Percentiles rank a stretch among this genome's conserved stretches.
phyloP scores from a whole-genome alignment of 495 filamentous ascomycete species.

The Aspergillus egyptiacus region DNA sequence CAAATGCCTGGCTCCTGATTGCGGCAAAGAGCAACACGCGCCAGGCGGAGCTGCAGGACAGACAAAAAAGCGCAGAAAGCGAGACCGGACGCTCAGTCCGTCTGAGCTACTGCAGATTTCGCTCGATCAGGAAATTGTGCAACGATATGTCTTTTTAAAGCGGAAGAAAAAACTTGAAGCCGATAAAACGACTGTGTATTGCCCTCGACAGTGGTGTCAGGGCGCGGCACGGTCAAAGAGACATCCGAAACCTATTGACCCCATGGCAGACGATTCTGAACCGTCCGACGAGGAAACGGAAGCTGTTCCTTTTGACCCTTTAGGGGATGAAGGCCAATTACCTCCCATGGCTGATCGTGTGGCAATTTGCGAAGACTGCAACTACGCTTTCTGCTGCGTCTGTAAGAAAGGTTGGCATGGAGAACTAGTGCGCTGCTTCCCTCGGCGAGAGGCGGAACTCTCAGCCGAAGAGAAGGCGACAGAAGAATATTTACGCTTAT shows the following conservation, averaged over 20 bases:
- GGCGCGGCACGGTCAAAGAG: slow-evolving; percentile 78
- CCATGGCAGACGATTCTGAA: slow-evolving; percentile 45
- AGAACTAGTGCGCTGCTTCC: slow-evolving; percentile 61
- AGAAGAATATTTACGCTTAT: slow-evolving; percentile 67
- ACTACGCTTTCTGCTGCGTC: slow-evolving; percentile 81
- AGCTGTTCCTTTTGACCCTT: slow-evolving; percentile 26
- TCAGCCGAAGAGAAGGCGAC: slow-evolving; percentile 80
- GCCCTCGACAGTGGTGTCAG: slow-evolving; percentile 89
- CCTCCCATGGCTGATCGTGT: slow-evolving; percentile 55
- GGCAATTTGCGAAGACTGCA: slow-evolving; percentile 81
- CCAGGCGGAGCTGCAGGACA: slow-evolving; percentile 14
- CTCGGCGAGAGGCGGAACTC: slow-evolving; percentile 55
- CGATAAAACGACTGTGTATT: slow-evolving; percentile 89
- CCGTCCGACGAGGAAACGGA: slow-evolving; percentile 41
- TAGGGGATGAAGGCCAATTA: slow-evolving; percentile 31
- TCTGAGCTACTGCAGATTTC: slow-evolving; percentile 87
- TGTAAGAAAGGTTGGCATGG: slow-evolving; percentile 84
- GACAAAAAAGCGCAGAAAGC: slow-evolving; percentile 35
- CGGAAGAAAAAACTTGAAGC: slow-evolving; percentile 87
- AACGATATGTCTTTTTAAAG: slow-evolving; percentile 82
- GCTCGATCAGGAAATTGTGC: slow-evolving; percentile 62
- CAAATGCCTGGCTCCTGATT: slow-evolving; percentile 69
- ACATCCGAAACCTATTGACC: slow-evolving; percentile 59
- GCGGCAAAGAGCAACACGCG: slow-evolving; percentile 53
- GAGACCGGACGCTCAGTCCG: slow-evolving; percentile 66